phyloP scores from a whole-genome alignment of 1,284 basidiomycete genomes.

The Albatrellus sp. region DNA sequence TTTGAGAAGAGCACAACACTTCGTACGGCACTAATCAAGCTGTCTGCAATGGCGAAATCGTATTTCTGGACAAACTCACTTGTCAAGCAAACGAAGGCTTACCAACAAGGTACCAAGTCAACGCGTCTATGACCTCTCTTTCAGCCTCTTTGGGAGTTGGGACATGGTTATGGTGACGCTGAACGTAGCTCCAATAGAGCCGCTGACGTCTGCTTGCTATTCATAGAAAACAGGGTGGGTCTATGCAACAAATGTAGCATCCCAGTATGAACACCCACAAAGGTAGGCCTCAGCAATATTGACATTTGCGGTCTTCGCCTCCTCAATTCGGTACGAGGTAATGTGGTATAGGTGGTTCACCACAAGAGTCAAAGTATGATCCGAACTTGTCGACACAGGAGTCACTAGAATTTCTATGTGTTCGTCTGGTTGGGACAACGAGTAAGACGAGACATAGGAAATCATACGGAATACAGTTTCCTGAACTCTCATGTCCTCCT shows the following conservation, averaged over 20 bases:
- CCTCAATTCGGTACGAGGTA: constrained; percentile 24
- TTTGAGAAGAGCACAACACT: constrained; percentile 39
- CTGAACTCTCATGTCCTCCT: constrained; percentile 33
- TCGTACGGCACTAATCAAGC: constrained; percentile 27
- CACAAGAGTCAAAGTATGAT: constrained; percentile 19
- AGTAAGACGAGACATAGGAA: constrained; percentile 17
- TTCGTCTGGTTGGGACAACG: constrained; percentile 19
- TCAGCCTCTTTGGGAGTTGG: constrained; percentile 26
- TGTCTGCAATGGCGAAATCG: constrained; percentile 18
- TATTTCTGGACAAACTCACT: background rate
- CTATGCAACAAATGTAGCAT: background rate
- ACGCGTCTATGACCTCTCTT: constrained; percentile 32
- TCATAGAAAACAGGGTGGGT: background rate
- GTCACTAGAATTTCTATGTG: constrained; percentile 28
- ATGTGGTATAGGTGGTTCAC: constrained; percentile 29
- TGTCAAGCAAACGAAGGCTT: constrained; percentile 3
- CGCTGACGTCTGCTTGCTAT: constrained; percentile 32
- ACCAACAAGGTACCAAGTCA: constrained; percentile 37
- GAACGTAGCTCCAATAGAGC: constrained; percentile 39
- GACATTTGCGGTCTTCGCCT: constrained; percentile 19
- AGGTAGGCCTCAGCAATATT: constrained; percentile 15
- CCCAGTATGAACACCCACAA: constrained; percentile 14
- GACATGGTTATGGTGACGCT: constrained; percentile 33
- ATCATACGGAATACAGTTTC: constrained; percentile 18
- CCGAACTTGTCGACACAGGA: constrained; percentile 2